phyloP scores from a whole-genome alignment of 768 basidiomycete genomes.

The Boletellus sp. region DNA sequence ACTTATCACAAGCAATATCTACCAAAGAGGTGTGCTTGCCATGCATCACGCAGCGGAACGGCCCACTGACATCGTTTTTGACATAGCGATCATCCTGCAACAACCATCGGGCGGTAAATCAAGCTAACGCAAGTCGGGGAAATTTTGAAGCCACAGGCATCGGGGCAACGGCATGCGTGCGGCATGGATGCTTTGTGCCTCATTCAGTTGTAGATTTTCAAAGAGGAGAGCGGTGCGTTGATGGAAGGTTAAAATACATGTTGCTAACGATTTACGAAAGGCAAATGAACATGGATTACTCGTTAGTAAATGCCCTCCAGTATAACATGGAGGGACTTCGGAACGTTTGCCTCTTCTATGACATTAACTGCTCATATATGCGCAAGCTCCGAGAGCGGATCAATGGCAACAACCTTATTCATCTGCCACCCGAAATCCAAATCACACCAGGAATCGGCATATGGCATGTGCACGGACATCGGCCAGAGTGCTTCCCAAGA shows the following conservation, averaged over 20 bases:
- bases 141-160: background rate
- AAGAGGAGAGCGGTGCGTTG: background rate
- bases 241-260: background rate
- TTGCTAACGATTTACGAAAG: background rate
- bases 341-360: background rate
- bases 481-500: background rate
- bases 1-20: background rate
- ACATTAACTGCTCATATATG: slow-evolving; percentile 9
- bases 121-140: background rate
- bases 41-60: no score
- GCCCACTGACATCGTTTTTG: no score
- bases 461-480: slow-evolving; percentile 24
- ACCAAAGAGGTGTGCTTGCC: no score
- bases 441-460: slow-evolving; percentile 21
- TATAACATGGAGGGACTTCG: background rate
- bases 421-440: background rate
- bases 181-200: background rate
- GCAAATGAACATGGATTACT: slow-evolving; percentile 12
- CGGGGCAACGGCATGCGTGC: background rate
- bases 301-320: background rate
- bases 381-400: background rate
- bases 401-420: background rate
- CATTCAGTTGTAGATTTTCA: background rate
- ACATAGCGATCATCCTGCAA: background rate
- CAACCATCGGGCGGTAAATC: background rate